phyloP scores from a whole-genome alignment of 768 basidiomycete species.

The Postia placenta region DNA sequence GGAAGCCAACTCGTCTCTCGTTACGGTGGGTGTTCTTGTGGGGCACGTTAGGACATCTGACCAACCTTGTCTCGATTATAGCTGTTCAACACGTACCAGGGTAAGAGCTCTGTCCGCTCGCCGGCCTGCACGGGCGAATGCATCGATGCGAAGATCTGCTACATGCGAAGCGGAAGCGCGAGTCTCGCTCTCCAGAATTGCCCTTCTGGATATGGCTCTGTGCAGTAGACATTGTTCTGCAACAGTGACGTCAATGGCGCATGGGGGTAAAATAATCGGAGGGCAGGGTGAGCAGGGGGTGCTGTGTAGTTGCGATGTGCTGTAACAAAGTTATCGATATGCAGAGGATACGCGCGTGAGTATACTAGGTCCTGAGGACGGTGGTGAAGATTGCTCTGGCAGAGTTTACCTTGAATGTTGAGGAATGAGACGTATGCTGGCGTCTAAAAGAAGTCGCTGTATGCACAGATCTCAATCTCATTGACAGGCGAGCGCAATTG shows the following conservation, averaged over 20 bases:
- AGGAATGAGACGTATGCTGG: too few species aligned
- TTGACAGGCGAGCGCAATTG: not conserved
- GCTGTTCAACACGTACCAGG: conserved; percentile 67
- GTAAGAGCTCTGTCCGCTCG: conserved; percentile 56
- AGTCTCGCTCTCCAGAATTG: conserved; percentile 58
- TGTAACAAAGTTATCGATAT: too few species aligned
- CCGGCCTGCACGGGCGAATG: conserved; percentile 57
- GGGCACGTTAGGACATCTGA: not conserved
- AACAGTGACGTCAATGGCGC: too few species aligned
- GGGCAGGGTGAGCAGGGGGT: too few species aligned
- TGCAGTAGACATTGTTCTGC: conserved; percentile 29
- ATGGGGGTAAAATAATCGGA: too few species aligned
- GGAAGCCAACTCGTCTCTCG: conserved; percentile 48
- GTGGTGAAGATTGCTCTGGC: too few species aligned
- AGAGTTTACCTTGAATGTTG: too few species aligned
- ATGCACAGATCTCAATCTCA: conserved; percentile 2
- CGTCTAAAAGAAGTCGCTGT: too few species aligned
- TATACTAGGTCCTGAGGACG: too few species aligned
- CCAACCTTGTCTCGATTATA: conserved; percentile 20
- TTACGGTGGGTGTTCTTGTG: conserved; percentile 36
- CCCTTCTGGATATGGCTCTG: conserved; percentile 56
- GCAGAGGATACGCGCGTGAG: too few species aligned
- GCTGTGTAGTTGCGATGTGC: too few species aligned
- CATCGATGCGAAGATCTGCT: conserved; percentile 64
- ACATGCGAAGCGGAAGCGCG: conserved; percentile 70